These are phyloP conservation scores for Trametes pubescens DNA, from an alignment of 1,284 basidiomycete genomes.

Conservation along the genomic window DNA sequence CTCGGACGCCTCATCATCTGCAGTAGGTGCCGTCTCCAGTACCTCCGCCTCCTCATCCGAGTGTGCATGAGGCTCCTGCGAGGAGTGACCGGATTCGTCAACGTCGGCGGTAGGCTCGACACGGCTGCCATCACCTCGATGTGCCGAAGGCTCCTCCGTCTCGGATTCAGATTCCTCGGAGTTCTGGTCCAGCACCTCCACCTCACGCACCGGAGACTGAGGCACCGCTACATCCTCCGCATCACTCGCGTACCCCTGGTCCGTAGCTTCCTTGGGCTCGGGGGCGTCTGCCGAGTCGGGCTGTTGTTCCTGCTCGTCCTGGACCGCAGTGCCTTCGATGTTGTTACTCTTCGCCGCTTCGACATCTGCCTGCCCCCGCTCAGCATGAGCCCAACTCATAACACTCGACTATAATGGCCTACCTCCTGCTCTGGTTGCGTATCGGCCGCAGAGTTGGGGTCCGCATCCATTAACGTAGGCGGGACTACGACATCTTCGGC, in stretches of 20 bases:
- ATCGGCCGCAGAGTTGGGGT: slow-evolving; percentile 29
- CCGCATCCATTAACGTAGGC: slow-evolving; percentile 33
- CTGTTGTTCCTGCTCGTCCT: not conserved
- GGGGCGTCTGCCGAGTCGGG: not conserved
- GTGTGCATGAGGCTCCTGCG: slow-evolving; percentile 18
- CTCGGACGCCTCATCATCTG: not conserved
- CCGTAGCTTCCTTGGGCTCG: slow-evolving; percentile 1
- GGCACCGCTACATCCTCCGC: slow-evolving; percentile 1
- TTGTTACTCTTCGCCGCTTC: not conserved
- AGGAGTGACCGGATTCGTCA: slow-evolving; percentile 23
- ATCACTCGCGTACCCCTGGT: slow-evolving; percentile 18
- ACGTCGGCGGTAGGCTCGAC: slow-evolving; percentile 23
- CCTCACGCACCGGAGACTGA: not conserved
- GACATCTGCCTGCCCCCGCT: slow-evolving; percentile 2
- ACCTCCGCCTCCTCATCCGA: not conserved
- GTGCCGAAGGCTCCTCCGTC: slow-evolving; percentile 11
- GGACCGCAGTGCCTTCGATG: not conserved
- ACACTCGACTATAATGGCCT: slow-evolving; percentile 1
- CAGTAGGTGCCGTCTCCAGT: not conserved
- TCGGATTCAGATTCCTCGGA: not conserved
- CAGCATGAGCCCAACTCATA: slow-evolving; percentile 16
- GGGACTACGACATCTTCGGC: slow-evolving; percentile 25
- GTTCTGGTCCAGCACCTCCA: not conserved
- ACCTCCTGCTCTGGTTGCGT: slow-evolving; percentile 20
- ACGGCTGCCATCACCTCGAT: slow-evolving; percentile 18